Conservation (phyloP, 352 stramenopile genomes). For the Globisporangium parvum region DNA sequence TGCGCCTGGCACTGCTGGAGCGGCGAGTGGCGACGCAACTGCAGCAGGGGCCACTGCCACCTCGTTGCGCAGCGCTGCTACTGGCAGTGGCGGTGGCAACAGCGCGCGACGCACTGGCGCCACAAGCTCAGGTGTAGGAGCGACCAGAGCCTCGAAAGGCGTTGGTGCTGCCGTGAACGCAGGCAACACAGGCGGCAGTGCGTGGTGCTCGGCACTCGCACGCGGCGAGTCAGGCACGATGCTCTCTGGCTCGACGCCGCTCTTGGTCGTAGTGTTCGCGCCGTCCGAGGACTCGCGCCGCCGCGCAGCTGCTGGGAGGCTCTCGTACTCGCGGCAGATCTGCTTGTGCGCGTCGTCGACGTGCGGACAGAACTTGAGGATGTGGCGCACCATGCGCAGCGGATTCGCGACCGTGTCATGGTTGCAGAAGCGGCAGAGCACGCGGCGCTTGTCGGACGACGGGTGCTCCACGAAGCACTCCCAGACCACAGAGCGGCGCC, state of each 20-base stretch:
- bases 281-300: slow-evolving; percentile 4
- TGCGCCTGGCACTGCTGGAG: neutral
- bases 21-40: neutral
- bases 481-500: slow-evolving; percentile 38
- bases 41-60: neutral
- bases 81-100: neutral
- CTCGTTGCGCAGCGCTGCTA: neutral
- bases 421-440: slow-evolving; percentile 42
- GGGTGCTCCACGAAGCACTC: slow-evolving; percentile 34
- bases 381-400: slow-evolving; percentile 40
- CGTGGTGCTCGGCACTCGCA: neutral
- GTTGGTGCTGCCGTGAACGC: neutral
- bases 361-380: slow-evolving; percentile 32
- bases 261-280: neutral
- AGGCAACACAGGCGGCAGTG: neutral
- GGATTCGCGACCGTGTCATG: slow-evolving; percentile 42
- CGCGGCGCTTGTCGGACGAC: slow-evolving; percentile 26
- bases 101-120: too few species aligned
- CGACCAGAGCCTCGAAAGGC: too few species aligned
- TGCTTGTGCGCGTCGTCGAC: slow-evolving; percentile 36
- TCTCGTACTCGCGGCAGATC: slow-evolving; percentile 38
- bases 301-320: slow-evolving; percentile 21
- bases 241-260: neutral
- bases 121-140: neutral
- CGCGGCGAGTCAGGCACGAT: too few species aligned